phyloP scores from a whole-genome alignment of 192 early-diverging fungal genomes.

The Geranomyces michiganensis region DNA sequence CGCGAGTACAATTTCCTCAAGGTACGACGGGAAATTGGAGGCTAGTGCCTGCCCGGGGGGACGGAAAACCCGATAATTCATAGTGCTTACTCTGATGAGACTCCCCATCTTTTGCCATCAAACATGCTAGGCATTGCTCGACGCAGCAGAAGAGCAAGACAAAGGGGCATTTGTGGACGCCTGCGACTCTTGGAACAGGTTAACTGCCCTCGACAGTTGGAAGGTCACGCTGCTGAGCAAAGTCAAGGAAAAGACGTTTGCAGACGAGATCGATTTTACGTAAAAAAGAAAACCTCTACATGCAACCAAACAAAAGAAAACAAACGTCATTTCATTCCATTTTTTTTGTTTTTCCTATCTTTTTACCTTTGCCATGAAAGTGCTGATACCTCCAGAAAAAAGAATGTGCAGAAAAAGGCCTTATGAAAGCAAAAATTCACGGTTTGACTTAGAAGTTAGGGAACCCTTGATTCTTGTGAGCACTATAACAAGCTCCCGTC shows the following conservation, averaged over 20 bases:
- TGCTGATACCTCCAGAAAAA: no score
- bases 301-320: no score
- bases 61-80: not conserved
- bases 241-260: slow-evolving; percentile 79
- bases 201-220: slow-evolving; percentile 95
- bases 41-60: no score
- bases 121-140: slow-evolving; percentile 61
- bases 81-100: not conserved
- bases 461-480: no score
- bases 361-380: no score
- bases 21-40: slow-evolving; percentile 24
- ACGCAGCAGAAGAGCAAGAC: slow-evolving; percentile 77
- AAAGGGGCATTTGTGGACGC: slow-evolving; percentile 80
- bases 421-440: no score
- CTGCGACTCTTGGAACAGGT: slow-evolving; percentile 80
- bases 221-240: slow-evolving; percentile 88
- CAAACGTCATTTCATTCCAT: no score
- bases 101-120: not conserved
- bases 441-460: no score
- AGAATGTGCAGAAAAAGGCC: no score
- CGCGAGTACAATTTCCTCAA: slow-evolving; percentile 81
- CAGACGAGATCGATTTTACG: slow-evolving; percentile 42
- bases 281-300: slow-evolving; percentile 6
- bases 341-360: no score
- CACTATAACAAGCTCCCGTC: no score